Base-by-base conservation (phyloP, 2,329 filamentous ascomycete species). In the Aspergillus viridinutans region DNA sequence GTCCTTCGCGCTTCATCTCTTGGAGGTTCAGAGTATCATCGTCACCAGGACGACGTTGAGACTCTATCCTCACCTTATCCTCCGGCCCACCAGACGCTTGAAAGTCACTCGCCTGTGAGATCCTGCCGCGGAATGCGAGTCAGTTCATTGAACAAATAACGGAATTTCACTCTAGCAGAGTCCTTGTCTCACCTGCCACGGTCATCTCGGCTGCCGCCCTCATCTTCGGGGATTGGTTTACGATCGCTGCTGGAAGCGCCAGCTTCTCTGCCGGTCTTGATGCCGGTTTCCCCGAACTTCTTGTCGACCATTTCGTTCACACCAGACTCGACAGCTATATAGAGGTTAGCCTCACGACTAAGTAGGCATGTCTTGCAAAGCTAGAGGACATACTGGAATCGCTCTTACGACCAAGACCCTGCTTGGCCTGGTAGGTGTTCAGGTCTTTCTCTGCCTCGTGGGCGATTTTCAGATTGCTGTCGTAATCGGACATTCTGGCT, bases 131-230 rank as follows among this genome's bases (percentile, higher is more conserved):
- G n/a, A 5, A n/a, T 7, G 29, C 25, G 49, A 21, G 28, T 61
- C 40, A 65, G 49, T 42, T 38, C 23, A 28, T 50, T 26, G 3
- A 14, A 6, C 17, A 25, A n/a, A 32, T 21, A 9, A 57, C 32
- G 14, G 14, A 38, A 17, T 7, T 7, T 38, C 32, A 12, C 32
- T 7, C 14, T 38, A 35, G 32, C 5, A 17, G 14, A 17, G 32
- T 8, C 14, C 32, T 17, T 17, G 21, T 26, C 72, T 65, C 54
- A 76, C 72, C 72, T 64, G 56, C 72, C 69, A 28, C 71, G 67
- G 56, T 70, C 72, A 61, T 76, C 74, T 14, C 64, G 63, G 40
- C 61, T 69, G 7, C 76, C 76, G 43, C 76, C 76, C 56, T 78
- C 74, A 23, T 76, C 72, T 25, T 72, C 68, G 8, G 74, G 74